phyloP scores from a whole-genome alignment of 2,329 filamentous ascomycete genomes.

The Raffaelea deltoideospora region DNA sequence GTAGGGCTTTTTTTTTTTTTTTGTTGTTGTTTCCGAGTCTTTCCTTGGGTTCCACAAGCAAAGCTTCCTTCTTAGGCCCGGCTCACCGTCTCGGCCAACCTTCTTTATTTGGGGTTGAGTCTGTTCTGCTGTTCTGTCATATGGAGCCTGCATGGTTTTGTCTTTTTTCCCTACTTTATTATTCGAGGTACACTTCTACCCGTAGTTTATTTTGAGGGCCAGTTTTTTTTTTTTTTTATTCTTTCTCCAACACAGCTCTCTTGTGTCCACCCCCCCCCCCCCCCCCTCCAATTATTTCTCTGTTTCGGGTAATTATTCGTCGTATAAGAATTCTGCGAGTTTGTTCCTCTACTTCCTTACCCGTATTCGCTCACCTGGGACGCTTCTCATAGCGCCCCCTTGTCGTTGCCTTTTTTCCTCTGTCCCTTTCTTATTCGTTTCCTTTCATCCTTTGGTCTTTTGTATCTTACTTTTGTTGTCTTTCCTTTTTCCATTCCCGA shows the following conservation, averaged over 20 bases:
- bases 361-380: not conserved
- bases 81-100: conserved; percentile 4
- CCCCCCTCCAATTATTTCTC: too few relatives aligned
- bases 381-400: not conserved
- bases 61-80: conserved; percentile 3
- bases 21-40: not conserved
- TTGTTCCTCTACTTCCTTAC: too few relatives aligned
- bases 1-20: not conserved
- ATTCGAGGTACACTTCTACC: too few relatives aligned
- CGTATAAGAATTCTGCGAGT: too few relatives aligned
- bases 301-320: too few relatives aligned
- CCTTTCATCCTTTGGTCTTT: not conserved
- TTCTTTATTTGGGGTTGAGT: not conserved
- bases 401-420: not conserved
- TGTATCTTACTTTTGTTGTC: too few relatives aligned
- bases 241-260: not conserved
- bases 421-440: not conserved
- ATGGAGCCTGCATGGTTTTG: not conserved
- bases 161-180: not conserved
- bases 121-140: not conserved
- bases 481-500: too few relatives aligned
- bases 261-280: not conserved
- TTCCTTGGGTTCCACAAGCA: not conserved
- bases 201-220: too few relatives aligned
- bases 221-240: not conserved